phyloP scores from a whole-genome alignment of 352 stramenopile species.

The Blastocystis sp. region DNA sequence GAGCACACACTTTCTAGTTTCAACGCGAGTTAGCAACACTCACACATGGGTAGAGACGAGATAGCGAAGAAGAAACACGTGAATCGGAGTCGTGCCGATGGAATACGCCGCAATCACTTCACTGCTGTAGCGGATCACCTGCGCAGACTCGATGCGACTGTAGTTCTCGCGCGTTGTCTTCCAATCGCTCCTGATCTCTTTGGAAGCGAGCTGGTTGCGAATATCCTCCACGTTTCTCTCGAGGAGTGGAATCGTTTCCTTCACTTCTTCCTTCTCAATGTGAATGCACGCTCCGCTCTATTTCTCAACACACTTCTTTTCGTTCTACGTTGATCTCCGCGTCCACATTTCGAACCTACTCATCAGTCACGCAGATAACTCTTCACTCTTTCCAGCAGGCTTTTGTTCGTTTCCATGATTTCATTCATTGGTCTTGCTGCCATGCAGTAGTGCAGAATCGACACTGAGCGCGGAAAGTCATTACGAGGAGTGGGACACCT shows the following conservation, averaged over 20 bases:
- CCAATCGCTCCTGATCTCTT: constrained; percentile 5
- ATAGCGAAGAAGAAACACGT: constrained; percentile 31
- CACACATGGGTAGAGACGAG: constrained; percentile 22
- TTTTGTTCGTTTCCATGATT: not conserved
- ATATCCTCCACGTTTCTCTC: constrained; percentile 33
- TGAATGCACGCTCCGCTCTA: constrained; percentile 37
- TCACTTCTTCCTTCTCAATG: constrained; percentile 39
- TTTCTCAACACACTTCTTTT: not conserved
- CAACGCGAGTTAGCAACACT: not conserved
- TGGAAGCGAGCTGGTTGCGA: not conserved
- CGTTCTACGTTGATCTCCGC: not conserved
- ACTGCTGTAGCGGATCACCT: constrained; percentile 13
- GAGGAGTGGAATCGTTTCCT: not conserved
- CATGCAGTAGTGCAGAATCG: not conserved
- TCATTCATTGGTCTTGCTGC: not conserved
- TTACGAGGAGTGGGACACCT: too few species aligned
- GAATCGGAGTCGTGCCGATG: constrained; percentile 49
- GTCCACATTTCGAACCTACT: constrained; percentile 43
- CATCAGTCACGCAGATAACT: not conserved
- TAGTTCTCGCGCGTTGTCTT: constrained; percentile 38
- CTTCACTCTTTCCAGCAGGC: not conserved
- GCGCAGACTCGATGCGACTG: constrained; percentile 23
- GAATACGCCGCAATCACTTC: constrained; percentile 58
- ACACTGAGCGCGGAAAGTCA: too few species aligned
- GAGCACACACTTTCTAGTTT: not conserved